phyloP scores from a whole-genome alignment of 1,284 basidiomycete species.

The Blastosporella zonata region DNA sequence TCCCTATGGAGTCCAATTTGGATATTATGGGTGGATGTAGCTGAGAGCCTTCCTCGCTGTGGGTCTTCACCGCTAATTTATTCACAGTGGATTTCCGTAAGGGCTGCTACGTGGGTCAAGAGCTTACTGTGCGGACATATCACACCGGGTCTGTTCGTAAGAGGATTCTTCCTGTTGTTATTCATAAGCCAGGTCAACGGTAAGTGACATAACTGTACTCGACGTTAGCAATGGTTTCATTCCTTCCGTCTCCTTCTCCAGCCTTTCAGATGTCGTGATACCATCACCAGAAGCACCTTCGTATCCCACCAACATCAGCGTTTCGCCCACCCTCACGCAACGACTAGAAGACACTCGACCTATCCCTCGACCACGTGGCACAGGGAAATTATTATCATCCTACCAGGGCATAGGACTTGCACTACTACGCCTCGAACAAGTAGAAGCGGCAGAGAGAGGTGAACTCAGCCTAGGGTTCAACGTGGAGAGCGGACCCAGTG shows the following conservation, averaged over 20 bases:
- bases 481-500: slow-evolving; percentile 22
- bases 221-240: slow-evolving; percentile 1
- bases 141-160: slow-evolving; percentile 93
- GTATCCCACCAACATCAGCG: slow-evolving; percentile 35
- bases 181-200: slow-evolving; percentile 36
- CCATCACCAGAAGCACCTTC: slow-evolving; percentile 19
- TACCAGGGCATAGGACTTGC: slow-evolving; percentile 62
- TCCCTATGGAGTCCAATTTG: slow-evolving; percentile 93
- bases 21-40: slow-evolving; percentile 91
- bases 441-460: slow-evolving; percentile 37
- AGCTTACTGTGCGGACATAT: slow-evolving; percentile 94
- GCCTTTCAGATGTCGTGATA: slow-evolving; percentile 14
- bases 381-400: slow-evolving; percentile 64
- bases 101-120: slow-evolving; percentile 98
- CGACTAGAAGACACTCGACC: slow-evolving; percentile 23
- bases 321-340: slow-evolving; percentile 31
- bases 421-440: slow-evolving; percentile 66
- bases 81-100: slow-evolving; percentile 90
- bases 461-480: slow-evolving; percentile 41
- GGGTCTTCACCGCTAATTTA: slow-evolving; percentile 4
- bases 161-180: slow-evolving; percentile 78
- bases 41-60: slow-evolving; percentile 27
- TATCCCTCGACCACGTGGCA: slow-evolving; percentile 52
- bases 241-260: slow-evolving; percentile 7
- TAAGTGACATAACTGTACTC: slow-evolving; percentile 15